Conservation (phyloP, 2,329 filamentous ascomycete genomes). For the Leptographium wingfieldii region DNA sequence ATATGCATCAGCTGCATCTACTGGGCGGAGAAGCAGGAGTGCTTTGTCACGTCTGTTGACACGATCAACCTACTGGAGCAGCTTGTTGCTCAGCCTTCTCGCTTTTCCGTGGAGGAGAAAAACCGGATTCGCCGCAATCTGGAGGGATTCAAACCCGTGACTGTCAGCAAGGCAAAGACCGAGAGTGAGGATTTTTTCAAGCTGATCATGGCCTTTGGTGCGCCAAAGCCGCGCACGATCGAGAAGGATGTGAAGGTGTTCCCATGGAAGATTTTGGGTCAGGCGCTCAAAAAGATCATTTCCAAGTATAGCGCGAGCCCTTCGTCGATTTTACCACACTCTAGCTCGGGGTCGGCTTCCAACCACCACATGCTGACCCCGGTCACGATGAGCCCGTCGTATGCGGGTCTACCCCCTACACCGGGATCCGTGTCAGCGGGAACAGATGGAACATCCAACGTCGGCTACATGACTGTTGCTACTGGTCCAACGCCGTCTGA, state of each 20-base stretch:
- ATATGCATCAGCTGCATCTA: slow-evolving; percentile 96
- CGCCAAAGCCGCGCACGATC: slow-evolving; percentile 91
- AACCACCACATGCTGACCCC: slow-evolving; percentile 29
- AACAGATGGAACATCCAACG: slow-evolving; percentile 24
- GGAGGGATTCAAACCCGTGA: slow-evolving; percentile 84
- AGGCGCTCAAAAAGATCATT: slow-evolving; percentile 94
- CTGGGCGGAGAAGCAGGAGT: slow-evolving; percentile 86
- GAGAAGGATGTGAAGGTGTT: slow-evolving; percentile 99
- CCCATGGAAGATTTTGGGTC: slow-evolving; percentile 79
- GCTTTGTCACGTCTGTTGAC: slow-evolving; percentile 91
- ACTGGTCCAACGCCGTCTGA: slow-evolving; percentile 30
- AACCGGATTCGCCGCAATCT: slow-evolving; percentile 93
- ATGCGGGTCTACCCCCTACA: slow-evolving; percentile 34
- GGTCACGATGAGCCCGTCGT: slow-evolving; percentile 23
- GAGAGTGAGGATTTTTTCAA: slow-evolving; percentile 98
- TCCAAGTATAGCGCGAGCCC: slow-evolving; percentile 69
- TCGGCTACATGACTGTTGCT: slow-evolving; percentile 25
- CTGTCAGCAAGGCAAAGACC: slow-evolving; percentile 81
- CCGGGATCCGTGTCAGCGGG: slow-evolving; percentile 22
- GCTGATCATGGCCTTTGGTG: slow-evolving; percentile 94
- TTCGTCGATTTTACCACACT: slow-evolving; percentile 22
- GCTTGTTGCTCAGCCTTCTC: slow-evolving; percentile 58
- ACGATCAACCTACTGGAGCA: slow-evolving; percentile 92
- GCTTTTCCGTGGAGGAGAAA: slow-evolving; percentile 96
- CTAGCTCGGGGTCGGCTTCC: slow-evolving; percentile 9